A percentile compares a stretch with the other conserved stretches of the same genome.
phyloP scores from a whole-genome alignment of 1,284 basidiomycete genomes.

The Trichosporon sp. region DNA sequence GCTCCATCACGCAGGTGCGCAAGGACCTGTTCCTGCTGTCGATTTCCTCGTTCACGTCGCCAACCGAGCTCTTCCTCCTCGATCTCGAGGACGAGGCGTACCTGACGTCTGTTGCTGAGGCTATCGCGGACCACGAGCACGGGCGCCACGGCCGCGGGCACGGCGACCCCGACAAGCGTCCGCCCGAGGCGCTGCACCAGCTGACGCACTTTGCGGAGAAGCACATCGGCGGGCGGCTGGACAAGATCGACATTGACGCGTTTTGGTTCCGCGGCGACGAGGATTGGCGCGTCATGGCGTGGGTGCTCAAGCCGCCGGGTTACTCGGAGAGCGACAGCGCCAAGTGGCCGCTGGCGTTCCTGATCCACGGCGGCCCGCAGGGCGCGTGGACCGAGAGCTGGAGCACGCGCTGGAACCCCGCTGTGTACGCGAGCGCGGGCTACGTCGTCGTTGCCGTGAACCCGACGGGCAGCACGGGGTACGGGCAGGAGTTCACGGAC shows the following conservation, averaged over 20 bases:
- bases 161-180: conserved; percentile 30
- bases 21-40: conserved; percentile 23
- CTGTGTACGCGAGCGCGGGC: conserved; percentile 54
- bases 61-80: conserved; percentile 30
- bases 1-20: conserved; percentile 19
- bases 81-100: conserved; percentile 33
- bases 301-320: conserved; percentile 71
- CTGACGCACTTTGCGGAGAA: conserved; percentile 55
- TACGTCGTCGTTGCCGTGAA: conserved; percentile 82
- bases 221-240: conserved; percentile 51
- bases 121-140: background rate
- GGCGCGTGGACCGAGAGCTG: conserved; percentile 76
- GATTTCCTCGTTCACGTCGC: conserved; percentile 23
- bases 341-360: conserved; percentile 60
- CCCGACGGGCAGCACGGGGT: conserved; percentile 81
- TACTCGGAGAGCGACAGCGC: conserved; percentile 56
- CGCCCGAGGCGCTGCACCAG: conserved; percentile 57
- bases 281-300: conserved; percentile 70
- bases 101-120: background rate
- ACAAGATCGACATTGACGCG: conserved; percentile 63
- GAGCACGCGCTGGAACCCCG: conserved; percentile 84
- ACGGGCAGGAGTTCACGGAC: conserved; percentile 82
- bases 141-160: conserved; percentile 35
- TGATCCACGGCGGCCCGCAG: conserved; percentile 50
- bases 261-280: conserved; percentile 80